phyloP scores from a whole-genome alignment of 371 early-diverging fungal species.

The Rhizomucor pusillus region DNA sequence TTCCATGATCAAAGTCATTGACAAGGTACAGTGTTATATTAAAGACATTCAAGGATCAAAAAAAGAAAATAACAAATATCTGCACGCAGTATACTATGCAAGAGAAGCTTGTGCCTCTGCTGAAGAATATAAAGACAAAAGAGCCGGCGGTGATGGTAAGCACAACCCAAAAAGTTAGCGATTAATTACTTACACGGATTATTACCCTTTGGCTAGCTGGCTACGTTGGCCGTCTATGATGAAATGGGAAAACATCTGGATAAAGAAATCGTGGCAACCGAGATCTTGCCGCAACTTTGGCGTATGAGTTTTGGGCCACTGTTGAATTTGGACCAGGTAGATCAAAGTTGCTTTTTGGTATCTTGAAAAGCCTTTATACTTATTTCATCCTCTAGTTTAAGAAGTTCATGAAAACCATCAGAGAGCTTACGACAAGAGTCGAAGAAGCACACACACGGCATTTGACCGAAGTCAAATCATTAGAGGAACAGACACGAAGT shows the following conservation, averaged over 20 bases:
- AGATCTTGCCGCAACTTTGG: conserved; percentile 82
- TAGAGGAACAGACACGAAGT: conserved; percentile 58
- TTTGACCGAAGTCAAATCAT: conserved; percentile 56
- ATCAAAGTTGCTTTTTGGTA: background rate
- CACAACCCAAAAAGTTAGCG: background rate
- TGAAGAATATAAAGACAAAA: conserved; percentile 74
- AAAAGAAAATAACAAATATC: too few species aligned
- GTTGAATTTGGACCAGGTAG: conserved; percentile 69
- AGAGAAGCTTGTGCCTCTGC: conserved; percentile 73
- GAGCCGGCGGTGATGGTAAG: conserved; percentile 77
- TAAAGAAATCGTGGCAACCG: conserved; percentile 72
- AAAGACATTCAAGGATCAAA: too few species aligned
- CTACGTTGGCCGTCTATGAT: conserved; percentile 79
- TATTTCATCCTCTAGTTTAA: conserved; percentile 45
- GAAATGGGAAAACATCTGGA: conserved; percentile 74
- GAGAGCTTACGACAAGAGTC: conserved; percentile 58
- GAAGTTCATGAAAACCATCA: conserved; percentile 68
- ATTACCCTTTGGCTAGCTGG: conserved; percentile 52
- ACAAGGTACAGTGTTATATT: conserved; percentile 53
- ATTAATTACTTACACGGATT: background rate
- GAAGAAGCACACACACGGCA: conserved; percentile 67
- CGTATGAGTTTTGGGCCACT: conserved; percentile 69
- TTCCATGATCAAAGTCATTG: conserved; percentile 68
- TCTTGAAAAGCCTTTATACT: background rate
- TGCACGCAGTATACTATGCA: conserved; percentile 53